These are phyloP conservation scores for Oidiodendron maius DNA, from an alignment of 495 filamentous ascomycete species.

Conservation along the genomic window DNA sequence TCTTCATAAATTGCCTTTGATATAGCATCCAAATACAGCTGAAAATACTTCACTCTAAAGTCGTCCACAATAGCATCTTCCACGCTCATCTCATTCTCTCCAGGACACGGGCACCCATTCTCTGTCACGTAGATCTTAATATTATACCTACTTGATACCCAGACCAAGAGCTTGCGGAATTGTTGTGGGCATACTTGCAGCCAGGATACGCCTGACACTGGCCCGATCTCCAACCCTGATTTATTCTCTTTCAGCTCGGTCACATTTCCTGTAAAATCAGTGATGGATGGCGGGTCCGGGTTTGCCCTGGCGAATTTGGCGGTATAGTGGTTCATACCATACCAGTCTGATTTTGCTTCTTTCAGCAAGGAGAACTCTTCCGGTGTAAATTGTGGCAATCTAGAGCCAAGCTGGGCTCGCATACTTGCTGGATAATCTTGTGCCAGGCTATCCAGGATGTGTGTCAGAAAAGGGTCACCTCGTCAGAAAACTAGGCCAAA, in stretches of 20 bases:
- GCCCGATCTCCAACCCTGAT: slow-evolving; percentile 60
- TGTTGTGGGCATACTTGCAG: slow-evolving; percentile 62
- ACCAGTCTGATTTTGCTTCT: slow-evolving; percentile 79
- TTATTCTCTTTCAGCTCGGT: slow-evolving; percentile 63
- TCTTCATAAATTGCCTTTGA: slow-evolving; percentile 62
- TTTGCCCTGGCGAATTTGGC: slow-evolving; percentile 75
- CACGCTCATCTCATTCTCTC: slow-evolving; percentile 65
- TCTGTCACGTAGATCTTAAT: slow-evolving; percentile 79
- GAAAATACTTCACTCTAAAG: slow-evolving; percentile 69
- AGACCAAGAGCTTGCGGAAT: slow-evolving; percentile 71
- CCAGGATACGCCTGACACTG: slow-evolving; percentile 72
- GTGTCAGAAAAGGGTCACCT: too few relatives aligned
- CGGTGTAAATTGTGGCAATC: slow-evolving; percentile 58
- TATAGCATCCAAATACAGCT: slow-evolving; percentile 66
- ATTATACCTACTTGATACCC: slow-evolving; percentile 71
- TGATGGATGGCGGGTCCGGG: slow-evolving; percentile 43
- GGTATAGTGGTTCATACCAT: slow-evolving; percentile 83
- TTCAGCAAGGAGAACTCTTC: slow-evolving; percentile 63
- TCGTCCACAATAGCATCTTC: slow-evolving; percentile 67
- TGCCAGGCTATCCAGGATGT: too few relatives aligned
- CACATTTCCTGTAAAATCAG: slow-evolving; percentile 68
- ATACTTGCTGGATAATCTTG: slow-evolving; percentile 76
- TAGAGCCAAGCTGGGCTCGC: slow-evolving; percentile 63
- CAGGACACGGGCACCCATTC: slow-evolving; percentile 72
- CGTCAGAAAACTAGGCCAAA: too few relatives aligned